A percentile compares a stretch with the other conserved stretches of the same genome.
phyloP scores from a whole-genome alignment of 306 rosid genomes.

The Pyrus communis region DNA sequence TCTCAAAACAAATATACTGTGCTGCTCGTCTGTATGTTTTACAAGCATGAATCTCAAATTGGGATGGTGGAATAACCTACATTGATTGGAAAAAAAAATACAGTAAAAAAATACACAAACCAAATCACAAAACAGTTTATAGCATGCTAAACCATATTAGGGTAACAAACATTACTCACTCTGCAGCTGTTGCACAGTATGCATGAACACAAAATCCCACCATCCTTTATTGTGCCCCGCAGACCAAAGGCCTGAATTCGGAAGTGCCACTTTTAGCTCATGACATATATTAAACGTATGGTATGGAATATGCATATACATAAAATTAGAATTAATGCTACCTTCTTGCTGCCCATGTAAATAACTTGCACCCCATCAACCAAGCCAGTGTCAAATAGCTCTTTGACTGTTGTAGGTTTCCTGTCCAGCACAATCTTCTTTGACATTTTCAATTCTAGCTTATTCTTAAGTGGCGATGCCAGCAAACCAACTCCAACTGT shows the following conservation, averaged over 20 bases:
- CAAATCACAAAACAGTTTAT: background rate
- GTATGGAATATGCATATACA: background rate
- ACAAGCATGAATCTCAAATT: slow-evolving; percentile 98
- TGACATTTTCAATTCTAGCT: slow-evolving; percentile 63
- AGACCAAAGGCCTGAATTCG: slow-evolving; percentile 63
- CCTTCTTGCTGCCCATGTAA: slow-evolving; percentile 89
- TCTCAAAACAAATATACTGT: slow-evolving; percentile 86
- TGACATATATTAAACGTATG: background rate
- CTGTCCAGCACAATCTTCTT: slow-evolving; percentile 48
- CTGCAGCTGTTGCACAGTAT: slow-evolving; percentile 61
- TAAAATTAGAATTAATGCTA: slow-evolving; percentile 16
- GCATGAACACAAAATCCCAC: slow-evolving; percentile 90
- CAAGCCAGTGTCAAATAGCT: slow-evolving; percentile 86
- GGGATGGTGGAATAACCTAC: slow-evolving; percentile 87
- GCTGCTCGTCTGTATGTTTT: slow-evolving; percentile 87
- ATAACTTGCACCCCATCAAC: slow-evolving; percentile 87
- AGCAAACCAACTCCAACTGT: slow-evolving; percentile 15
- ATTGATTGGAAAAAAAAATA: slow-evolving; percentile 14
- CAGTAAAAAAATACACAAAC: slow-evolving; percentile 9
- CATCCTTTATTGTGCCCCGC: slow-evolving; percentile 67
- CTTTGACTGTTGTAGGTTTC: slow-evolving; percentile 70
- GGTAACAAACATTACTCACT: slow-evolving; percentile 39
- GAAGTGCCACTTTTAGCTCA: slow-evolving; percentile 13
- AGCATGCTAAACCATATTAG: background rate
- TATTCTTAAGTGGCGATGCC: slow-evolving; percentile 25